These are phyloP conservation scores for Zostera marina DNA, from an alignment of 116 monocot species.

Conservation along the genomic window DNA sequence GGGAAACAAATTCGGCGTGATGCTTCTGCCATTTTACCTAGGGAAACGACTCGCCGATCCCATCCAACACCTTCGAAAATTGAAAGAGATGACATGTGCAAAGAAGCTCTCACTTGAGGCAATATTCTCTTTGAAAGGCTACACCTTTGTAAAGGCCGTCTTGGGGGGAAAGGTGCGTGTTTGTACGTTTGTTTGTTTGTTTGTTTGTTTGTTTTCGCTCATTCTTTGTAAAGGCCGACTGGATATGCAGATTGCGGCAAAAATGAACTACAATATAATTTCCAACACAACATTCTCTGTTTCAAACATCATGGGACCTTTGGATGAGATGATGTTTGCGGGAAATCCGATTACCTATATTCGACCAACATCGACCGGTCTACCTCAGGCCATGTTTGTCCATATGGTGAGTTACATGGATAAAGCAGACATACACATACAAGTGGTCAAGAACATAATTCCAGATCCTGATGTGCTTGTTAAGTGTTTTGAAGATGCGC, in stretches of 20 bases:
- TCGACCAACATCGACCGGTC: slow-evolving; percentile 2
- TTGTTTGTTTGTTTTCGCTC: no score
- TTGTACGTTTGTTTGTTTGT: no score
- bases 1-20: slow-evolving; percentile 37
- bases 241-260: slow-evolving; percentile 4
- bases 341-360: slow-evolving; percentile 10
- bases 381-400: slow-evolving; percentile 14
- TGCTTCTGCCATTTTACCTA: slow-evolving; percentile 26
- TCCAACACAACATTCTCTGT: slow-evolving; percentile 14
- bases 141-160: slow-evolving; percentile 4
- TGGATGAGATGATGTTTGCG: slow-evolving; percentile 13
- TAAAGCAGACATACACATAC: slow-evolving; percentile 12
- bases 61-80: slow-evolving; percentile 39
- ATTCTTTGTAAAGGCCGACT: background rate
- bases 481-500: slow-evolving; percentile 15
- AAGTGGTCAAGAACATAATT: slow-evolving; percentile 17
- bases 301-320: slow-evolving; percentile 13
- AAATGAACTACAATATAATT: slow-evolving; percentile 11
- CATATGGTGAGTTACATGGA: slow-evolving; percentile 19
- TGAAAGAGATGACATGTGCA: slow-evolving; percentile 15
- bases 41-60: slow-evolving; percentile 17
- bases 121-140: slow-evolving; percentile 14
- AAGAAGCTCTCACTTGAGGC: slow-evolving; percentile 59
- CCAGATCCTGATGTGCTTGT: slow-evolving; percentile 12
- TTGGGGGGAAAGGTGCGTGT: slow-evolving; percentile 8